phyloP scores from a whole-genome alignment of 2,329 filamentous ascomycete genomes.

The Sphaerulina musiva region DNA sequence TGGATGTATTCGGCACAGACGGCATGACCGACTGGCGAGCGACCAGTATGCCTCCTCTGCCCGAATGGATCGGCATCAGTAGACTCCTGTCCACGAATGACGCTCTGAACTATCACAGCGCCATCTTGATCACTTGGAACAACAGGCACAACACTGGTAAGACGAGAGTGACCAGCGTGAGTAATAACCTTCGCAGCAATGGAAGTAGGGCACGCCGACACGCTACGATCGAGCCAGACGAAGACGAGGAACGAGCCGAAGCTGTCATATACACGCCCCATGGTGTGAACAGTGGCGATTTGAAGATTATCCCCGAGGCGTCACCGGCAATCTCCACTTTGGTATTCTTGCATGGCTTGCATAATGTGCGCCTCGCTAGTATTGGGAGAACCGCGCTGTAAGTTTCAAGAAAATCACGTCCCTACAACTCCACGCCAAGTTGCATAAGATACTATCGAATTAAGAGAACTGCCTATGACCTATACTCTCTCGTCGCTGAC shows the following conservation, averaged over 20 bases:
- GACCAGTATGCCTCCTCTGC: slow-evolving; percentile 44
- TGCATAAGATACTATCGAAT: too few relatives aligned
- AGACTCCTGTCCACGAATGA: slow-evolving; percentile 51
- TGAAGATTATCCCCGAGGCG: slow-evolving; percentile 41
- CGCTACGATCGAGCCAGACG: slow-evolving; percentile 19
- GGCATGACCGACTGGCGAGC: slow-evolving; percentile 41
- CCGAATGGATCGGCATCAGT: slow-evolving; percentile 56
- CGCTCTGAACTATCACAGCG: slow-evolving; percentile 56
- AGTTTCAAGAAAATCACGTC: background rate
- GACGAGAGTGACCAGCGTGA: background rate
- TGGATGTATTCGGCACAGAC: slow-evolving; percentile 40
- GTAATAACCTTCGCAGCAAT: slow-evolving; percentile 7
- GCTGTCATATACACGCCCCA: slow-evolving; percentile 60
- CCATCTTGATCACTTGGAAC: slow-evolving; percentile 53
- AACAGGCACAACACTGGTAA: slow-evolving; percentile 20
- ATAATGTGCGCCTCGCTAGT: slow-evolving; percentile 41
- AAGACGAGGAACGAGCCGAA: slow-evolving; percentile 41
- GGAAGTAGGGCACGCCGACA: slow-evolving; percentile 18
- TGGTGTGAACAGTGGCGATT: slow-evolving; percentile 46
- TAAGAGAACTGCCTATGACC: too few relatives aligned
- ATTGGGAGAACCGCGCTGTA: slow-evolving; percentile 34
- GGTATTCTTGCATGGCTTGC: slow-evolving; percentile 30
- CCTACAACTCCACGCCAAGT: too few relatives aligned
- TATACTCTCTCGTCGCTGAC: background rate
- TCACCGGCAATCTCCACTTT: slow-evolving; percentile 47